Percentiles rank a stretch among this genome's conserved stretches.
Conservation (phyloP, 805 yeast genomes). For the Hanseniaspora jakobsenii region DNA sequence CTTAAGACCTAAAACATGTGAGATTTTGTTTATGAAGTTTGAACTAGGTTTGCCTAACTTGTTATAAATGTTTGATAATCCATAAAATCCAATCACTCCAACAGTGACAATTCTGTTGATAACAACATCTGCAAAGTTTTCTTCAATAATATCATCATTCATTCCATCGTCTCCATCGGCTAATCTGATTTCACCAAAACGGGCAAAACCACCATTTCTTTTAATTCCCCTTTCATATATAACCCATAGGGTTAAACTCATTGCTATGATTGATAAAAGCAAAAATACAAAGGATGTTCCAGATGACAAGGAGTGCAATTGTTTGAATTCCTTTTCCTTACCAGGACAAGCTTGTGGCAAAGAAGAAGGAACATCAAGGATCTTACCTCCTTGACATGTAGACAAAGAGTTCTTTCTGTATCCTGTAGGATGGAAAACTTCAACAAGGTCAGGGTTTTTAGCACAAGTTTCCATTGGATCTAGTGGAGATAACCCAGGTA, state of each 20-base stretch:
- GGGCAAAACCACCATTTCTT: constrained; percentile 60
- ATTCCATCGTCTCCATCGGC: constrained; percentile 57
- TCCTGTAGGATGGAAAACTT: constrained; percentile 82
- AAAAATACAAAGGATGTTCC: constrained; percentile 42
- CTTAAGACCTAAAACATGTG: constrained; percentile 9
- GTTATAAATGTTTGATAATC: constrained; percentile 20
- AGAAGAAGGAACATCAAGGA: constrained; percentile 44
- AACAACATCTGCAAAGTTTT: constrained; percentile 45
- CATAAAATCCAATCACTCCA: constrained; percentile 41
- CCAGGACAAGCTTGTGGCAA: constrained; percentile 78
- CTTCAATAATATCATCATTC: constrained; percentile 56
- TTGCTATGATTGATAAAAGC: constrained; percentile 41
- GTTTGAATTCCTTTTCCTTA: constrained; percentile 48
- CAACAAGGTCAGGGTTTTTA: constrained; percentile 41
- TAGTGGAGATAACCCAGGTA: constrained; percentile 58
- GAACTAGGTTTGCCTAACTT: constrained; percentile 14
- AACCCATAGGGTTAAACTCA: constrained; percentile 49
- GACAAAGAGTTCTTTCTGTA: constrained; percentile 76
- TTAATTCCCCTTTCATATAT: constrained; percentile 73
- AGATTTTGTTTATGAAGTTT: background rate
- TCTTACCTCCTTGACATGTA: constrained; percentile 72
- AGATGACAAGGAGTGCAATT: constrained; percentile 45
- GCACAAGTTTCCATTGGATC: constrained; percentile 52
- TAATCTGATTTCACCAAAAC: constrained; percentile 76
- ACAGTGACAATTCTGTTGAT: constrained; percentile 48